phyloP scores from a whole-genome alignment of 1,139 yeast species.

The Sugiyamaella japonica region DNA sequence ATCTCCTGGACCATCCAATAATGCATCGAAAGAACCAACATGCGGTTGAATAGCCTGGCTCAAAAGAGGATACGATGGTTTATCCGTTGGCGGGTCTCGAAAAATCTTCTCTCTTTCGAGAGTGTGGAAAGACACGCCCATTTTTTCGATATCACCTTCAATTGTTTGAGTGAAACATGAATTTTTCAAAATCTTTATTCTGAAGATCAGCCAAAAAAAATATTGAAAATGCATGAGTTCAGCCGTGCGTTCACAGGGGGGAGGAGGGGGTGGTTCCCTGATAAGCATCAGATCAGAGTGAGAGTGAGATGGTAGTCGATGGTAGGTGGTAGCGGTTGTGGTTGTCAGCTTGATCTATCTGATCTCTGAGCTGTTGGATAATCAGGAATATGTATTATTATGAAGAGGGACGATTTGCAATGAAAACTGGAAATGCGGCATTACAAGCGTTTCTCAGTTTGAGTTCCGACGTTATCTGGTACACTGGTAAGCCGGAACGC shows the following conservation, averaged over 20 bases:
- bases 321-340: no score
- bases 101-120: conserved; percentile 85
- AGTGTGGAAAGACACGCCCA: conserved; percentile 64
- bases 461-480: no score
- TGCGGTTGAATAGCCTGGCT: conserved; percentile 93
- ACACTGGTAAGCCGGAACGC: no score
- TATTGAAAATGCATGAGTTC: not conserved
- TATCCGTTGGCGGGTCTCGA: conserved; percentile 84
- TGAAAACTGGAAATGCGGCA: no score
- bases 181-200: not conserved
- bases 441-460: no score
- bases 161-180: not conserved
- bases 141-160: conserved; percentile 19
- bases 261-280: no score
- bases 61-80: conserved; percentile 76
- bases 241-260: conserved; percentile 2
- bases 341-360: no score
- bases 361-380: no score
- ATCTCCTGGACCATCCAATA: conserved; percentile 80
- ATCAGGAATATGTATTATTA: no score
- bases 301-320: no score
- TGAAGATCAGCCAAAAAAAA: conserved; percentile 8
- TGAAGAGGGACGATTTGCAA: no score
- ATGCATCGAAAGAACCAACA: conserved; percentile 92
- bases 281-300: not conserved